Evolutionary conservation across 192 early-diverging fungal species (phyloP).

Genomic region (Kappamyces sp.): DNA sequence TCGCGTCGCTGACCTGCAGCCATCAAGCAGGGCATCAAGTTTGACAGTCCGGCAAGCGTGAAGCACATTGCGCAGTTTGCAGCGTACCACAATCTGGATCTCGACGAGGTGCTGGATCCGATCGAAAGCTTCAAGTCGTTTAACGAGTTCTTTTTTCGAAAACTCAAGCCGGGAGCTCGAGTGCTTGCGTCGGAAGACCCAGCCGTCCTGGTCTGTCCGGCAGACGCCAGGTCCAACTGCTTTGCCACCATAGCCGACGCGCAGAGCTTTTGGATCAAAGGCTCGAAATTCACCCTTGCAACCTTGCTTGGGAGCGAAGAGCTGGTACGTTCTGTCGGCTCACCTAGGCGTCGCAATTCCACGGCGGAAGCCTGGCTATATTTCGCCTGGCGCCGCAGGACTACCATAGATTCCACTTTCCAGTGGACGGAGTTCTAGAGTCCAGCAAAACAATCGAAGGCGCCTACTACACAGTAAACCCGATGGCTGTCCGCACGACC

Average conservation of each 20-base stretch:
- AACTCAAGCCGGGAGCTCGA: conserved; percentile 62
- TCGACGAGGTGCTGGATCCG: conserved; percentile 63
- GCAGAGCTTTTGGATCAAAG: conserved; percentile 76
- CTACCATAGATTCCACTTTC: conserved; percentile 76
- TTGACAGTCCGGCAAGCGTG: conserved; percentile 54
- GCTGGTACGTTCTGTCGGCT: neutral
- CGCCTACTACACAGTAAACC: conserved; percentile 76
- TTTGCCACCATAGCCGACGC: conserved; percentile 63
- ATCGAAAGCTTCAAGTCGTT: conserved; percentile 64
- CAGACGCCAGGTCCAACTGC: conserved; percentile 66
- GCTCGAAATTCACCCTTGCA: conserved; percentile 57
- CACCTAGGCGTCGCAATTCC: conserved; percentile 33
- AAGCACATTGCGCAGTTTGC: conserved; percentile 68
- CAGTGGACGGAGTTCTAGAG: conserved; percentile 56
- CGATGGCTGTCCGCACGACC: conserved; percentile 65
- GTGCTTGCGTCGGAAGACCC: conserved; percentile 29
- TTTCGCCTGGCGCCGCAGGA: conserved; percentile 78
- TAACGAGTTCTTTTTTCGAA: conserved; percentile 84
- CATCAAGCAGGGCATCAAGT: conserved; percentile 65
- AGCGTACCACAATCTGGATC: conserved; percentile 60
- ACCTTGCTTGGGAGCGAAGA: conserved; percentile 49
- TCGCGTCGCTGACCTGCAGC: conserved; percentile 30
- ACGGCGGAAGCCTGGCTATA: conserved; percentile 60
- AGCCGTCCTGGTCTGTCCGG: conserved; percentile 60
- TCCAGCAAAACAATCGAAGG: conserved; percentile 50